Conservation (phyloP, 495 filamentous ascomycete genomes). For the Hypomontagnella monticulosa region DNA sequence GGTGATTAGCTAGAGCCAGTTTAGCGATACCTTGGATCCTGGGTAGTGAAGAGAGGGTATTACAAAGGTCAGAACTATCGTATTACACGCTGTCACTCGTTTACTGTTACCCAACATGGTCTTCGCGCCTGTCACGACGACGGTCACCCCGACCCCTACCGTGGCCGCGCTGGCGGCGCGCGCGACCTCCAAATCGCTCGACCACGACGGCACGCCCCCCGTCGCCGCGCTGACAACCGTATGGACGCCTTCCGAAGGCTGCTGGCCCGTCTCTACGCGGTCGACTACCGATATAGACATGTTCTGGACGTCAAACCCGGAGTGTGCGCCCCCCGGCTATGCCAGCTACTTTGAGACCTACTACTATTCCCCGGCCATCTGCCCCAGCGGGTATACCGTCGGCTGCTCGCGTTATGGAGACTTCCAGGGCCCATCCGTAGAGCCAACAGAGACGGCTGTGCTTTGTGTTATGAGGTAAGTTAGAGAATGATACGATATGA, state of each 20-base stretch:
- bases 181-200: constrained; percentile 5
- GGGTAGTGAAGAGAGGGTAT: background rate
- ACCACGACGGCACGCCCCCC: constrained; percentile 33
- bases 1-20: background rate
- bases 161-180: constrained; percentile 5
- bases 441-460: constrained; percentile 36
- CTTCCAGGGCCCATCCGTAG: constrained; percentile 29
- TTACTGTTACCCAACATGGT: constrained; percentile 15
- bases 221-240: constrained; percentile 32
- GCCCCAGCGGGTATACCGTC: constrained; percentile 27
- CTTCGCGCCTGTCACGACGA: constrained; percentile 25
- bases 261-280: constrained; percentile 22
- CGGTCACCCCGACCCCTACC: background rate
- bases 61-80: background rate
- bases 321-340: constrained; percentile 26
- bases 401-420: constrained; percentile 30
- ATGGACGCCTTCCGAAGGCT: constrained; percentile 18
- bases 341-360: constrained; percentile 25
- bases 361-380: constrained; percentile 37
- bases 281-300: constrained; percentile 17
- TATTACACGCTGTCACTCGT: constrained; percentile 14
- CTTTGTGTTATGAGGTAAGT: constrained; percentile 33
- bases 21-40: background rate
- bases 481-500: background rate
- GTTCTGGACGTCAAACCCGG: constrained; percentile 20